phyloP scores from a whole-genome alignment of 495 filamentous ascomycete genomes.

The Annulohypoxylon nitens region DNA sequence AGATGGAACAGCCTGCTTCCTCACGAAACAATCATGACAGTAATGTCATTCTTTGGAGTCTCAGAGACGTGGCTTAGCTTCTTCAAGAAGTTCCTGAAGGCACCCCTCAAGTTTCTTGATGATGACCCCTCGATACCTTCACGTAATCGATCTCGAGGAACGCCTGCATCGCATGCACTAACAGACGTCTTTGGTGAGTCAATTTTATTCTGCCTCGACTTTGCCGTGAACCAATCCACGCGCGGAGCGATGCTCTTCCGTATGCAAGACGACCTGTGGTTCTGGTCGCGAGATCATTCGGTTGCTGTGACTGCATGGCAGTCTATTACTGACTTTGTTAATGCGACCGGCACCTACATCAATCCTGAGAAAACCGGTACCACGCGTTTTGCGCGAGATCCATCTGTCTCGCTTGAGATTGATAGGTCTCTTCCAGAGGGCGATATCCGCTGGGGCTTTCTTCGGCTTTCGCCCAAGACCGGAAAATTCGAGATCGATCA shows the following conservation, averaged over 20 bases:
- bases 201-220: conserved; percentile 75
- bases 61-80: conserved; percentile 70
- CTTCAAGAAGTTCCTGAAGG: conserved; percentile 70
- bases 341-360: conserved; percentile 68
- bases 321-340: conserved; percentile 66
- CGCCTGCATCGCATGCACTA: conserved; percentile 71
- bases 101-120: conserved; percentile 70
- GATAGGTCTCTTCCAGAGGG: conserved; percentile 64
- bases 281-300: conserved; percentile 68
- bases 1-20: conserved; percentile 72
- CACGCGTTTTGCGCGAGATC: conserved; percentile 50
- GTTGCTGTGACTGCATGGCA: conserved; percentile 70
- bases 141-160: conserved; percentile 64
- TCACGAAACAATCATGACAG: conserved; percentile 68
- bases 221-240: conserved; percentile 71
- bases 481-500: conserved; percentile 74
- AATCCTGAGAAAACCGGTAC: conserved; percentile 72
- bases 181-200: conserved; percentile 71
- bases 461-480: conserved; percentile 66
- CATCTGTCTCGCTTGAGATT: conserved; percentile 40
- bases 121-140: conserved; percentile 60
- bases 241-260: conserved; percentile 69
- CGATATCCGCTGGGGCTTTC: conserved; percentile 75
- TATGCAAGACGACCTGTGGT: conserved; percentile 78
- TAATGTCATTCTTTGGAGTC: conserved; percentile 72